These are phyloP conservation scores for Trebouxia sp. DNA, from an alignment of 139 green algal genomes.

Conservation along the genomic window DNA sequence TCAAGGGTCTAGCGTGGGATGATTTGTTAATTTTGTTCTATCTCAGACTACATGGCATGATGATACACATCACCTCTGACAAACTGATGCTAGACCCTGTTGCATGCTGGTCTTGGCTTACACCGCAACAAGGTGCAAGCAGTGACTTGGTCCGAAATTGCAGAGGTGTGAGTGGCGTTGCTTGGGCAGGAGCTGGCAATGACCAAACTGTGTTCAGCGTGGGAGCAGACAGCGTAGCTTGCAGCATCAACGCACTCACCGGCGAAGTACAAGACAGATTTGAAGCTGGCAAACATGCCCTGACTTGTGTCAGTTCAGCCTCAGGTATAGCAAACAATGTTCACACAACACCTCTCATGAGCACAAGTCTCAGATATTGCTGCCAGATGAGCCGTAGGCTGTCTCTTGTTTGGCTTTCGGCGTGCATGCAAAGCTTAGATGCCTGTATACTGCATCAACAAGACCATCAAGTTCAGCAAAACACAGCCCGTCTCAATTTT, in stretches of 20 bases:
- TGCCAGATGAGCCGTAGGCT: too few species aligned
- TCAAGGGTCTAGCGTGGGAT: neutral
- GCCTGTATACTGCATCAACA: too few species aligned
- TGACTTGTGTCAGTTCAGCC: slow-evolving; percentile 45
- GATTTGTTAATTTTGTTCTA: slow-evolving; percentile 38
- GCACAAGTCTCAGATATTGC: too few species aligned
- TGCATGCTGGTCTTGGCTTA: too few species aligned
- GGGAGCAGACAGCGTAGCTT: slow-evolving; percentile 29
- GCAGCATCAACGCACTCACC: slow-evolving; percentile 26
- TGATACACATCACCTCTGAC: slow-evolving; percentile 12
- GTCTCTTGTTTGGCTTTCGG: too few species aligned
- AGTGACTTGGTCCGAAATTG: too few species aligned
- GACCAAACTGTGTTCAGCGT: slow-evolving; percentile 31
- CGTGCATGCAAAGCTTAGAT: too few species aligned
- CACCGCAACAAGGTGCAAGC: too few species aligned
- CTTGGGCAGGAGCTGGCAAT: slow-evolving; percentile 21
- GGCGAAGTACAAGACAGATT: slow-evolving; percentile 35
- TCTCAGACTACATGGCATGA: slow-evolving; percentile 36
- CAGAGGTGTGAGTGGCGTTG: neutral
- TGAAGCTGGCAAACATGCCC: slow-evolving; percentile 57
- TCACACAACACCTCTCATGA: neutral
- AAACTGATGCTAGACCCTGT: slow-evolving; percentile 1
- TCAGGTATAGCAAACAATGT: slow-evolving; percentile 42
- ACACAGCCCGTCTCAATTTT: too few species aligned
- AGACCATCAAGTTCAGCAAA: too few species aligned